Percentiles rank a stretch among this genome's conserved stretches.
Conservation (phyloP, 495 filamentous ascomycete species). For the Tuber brumale region DNA sequence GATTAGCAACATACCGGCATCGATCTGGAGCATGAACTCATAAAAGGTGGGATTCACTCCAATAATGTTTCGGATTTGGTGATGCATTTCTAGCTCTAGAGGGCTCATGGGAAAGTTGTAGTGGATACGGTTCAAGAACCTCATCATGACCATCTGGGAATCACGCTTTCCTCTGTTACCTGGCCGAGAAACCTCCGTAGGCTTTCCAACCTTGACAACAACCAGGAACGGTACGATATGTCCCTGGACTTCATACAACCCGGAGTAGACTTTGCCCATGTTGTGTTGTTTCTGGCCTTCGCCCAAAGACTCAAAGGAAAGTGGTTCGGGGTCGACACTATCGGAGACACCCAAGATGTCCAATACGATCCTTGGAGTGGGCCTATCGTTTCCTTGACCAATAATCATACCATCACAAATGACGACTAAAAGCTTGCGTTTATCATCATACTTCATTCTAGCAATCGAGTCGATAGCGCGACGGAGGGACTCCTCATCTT, state of each 20-base stretch:
- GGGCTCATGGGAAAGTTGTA: conserved; percentile 95
- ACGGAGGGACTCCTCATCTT: conserved; percentile 93
- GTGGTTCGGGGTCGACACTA: conserved; percentile 86
- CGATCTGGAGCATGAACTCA: conserved; percentile 93
- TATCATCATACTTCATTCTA: conserved; percentile 95
- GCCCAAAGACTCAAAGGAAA: conserved; percentile 94
- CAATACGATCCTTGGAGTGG: conserved; percentile 91
- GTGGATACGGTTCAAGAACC: conserved; percentile 96
- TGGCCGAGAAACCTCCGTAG: conserved; percentile 89
- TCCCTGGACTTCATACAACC: conserved; percentile 93
- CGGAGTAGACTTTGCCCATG: conserved; percentile 98
- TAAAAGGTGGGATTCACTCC: conserved; percentile 98
- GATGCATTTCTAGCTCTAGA: conserved; percentile 95
- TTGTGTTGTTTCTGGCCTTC: conserved; percentile 98
- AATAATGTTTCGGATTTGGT: conserved; percentile 98
- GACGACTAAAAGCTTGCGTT: conserved; percentile 88
- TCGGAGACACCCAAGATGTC: conserved; percentile 95
- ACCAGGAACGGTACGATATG: conserved; percentile 98
- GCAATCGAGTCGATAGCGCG: conserved; percentile 95
- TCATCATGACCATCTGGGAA: conserved; percentile 96
- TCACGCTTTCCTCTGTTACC: conserved; percentile 99
- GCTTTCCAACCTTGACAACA: conserved; percentile 94
- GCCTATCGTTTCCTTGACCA: conserved; percentile 92
- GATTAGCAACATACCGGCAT: conserved; percentile 51
- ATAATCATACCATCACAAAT: conserved; percentile 99